Evolutionary conservation across 345 rosid species (phyloP).

Genomic region (Eutrema japonicum): DNA sequence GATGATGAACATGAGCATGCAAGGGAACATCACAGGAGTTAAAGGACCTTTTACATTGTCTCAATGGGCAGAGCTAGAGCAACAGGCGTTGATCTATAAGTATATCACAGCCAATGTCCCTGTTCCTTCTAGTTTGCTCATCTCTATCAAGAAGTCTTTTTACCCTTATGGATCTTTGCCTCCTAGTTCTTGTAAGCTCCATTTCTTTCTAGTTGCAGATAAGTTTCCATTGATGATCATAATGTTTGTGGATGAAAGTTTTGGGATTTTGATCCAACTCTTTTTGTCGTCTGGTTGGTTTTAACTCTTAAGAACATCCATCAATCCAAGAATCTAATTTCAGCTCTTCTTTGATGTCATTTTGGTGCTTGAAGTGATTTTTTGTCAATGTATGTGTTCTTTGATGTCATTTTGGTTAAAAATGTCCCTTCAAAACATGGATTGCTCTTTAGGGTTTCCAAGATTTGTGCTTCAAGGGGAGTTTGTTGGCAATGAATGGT

Average conservation of each 20-base stretch:
- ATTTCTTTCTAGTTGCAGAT: neutral
- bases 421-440: neutral
- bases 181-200: constrained; percentile 54
- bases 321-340: constrained; percentile 10
- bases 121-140: constrained; percentile 70
- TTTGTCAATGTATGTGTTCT: constrained; percentile 13
- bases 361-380: constrained; percentile 15
- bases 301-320: neutral
- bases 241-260: neutral
- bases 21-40: constrained; percentile 49
- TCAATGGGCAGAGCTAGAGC: constrained; percentile 74
- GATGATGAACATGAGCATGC: constrained; percentile 60
- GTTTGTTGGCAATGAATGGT: constrained; percentile 2
- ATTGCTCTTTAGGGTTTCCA: neutral
- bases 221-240: constrained; percentile 3
- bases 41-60: constrained; percentile 67
- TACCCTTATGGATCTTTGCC: constrained; percentile 57
- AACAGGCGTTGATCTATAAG: constrained; percentile 78
- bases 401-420: neutral
- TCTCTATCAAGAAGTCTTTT: constrained; percentile 55
- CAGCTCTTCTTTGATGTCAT: neutral
- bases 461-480: neutral
- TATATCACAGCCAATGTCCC: constrained; percentile 62
- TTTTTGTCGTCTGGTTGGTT: neutral
- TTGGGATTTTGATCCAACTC: neutral